Base-by-base conservation (phyloP, 1,139 yeast species). In the Candida tropicalis region DNA sequence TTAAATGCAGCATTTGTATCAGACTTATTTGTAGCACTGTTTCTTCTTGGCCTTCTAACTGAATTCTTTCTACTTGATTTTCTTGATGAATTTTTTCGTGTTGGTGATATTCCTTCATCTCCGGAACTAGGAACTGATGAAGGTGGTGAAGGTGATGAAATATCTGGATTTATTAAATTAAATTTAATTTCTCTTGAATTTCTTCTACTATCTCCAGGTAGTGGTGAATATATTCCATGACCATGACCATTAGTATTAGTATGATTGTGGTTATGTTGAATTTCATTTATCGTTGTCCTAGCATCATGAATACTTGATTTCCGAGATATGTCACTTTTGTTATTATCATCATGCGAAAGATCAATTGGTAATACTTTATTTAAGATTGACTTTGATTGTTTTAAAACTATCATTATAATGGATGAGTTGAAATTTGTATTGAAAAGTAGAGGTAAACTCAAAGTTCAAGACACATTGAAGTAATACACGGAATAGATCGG, bases 341-440 rank as follows among this genome's bases (percentile, higher is more conserved):
- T 20, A 7, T 3, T 31, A 20, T 33, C 26, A 13, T 33, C 26
- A n/a, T n/a, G n/a, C 7, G 17, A n/a, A 22, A 33, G 5, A 22
- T 39, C 45, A 15, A 41, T 40, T 11, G 49, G 49, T 11, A 43
- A 39, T 4, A 46, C 45, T 35, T 46, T 46, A 28, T 46, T 43
- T 11, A 43, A 37, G n/a, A 43, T 11, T 6, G 41, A 28, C 20
- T 35, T 46, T 3, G 49, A 43, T 22, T 43, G 47, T 31, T 46
- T 43, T 7, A 46, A 16, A 7, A 43, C 24, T 25, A 43, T 39
- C 49, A 43, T 46, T 27, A 13, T 33, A 13, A 5, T 16, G 6
- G 15, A 11, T 25, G 7, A n/a, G 9, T 29, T 29, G n/a, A n/a
- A n/a, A n/a, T n/a, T n/a, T n/a, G n/a, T n/a, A 22, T 11, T 31